Base-by-base conservation (phyloP, 768 basidiomycete species). In the Agrocybe praecox region DNA sequence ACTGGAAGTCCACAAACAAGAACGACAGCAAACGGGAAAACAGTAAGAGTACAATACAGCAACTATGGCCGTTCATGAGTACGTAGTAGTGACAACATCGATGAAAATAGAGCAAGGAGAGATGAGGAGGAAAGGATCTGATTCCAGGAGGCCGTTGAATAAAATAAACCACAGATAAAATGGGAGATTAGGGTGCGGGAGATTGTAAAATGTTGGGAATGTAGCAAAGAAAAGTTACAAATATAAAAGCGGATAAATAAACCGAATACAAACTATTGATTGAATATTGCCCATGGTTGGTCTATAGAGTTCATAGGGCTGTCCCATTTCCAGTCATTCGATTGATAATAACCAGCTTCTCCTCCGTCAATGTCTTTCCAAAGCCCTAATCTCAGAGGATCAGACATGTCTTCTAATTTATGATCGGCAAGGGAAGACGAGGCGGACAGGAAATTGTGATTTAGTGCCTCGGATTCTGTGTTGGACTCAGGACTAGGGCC, bases 401-500 rank as follows among this genome's bases (percentile, higher is more conserved):
- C 83, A 29, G 74, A 64, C 11, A 72, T 68, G 19, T 87, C 84
- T 54, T 88, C 86, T 34, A 71, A 73, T 74, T 85, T 84, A 34
- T 69, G 71, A 63, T 84, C 84, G 52, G 77, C 78, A 1, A 57
- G 52, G 46, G 63, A 62, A n/a, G 60, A 53, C 53, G 67, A 62
- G 32, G 69, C 59, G 44, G 74, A 75, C 52, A 78, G 66, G 44
- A 77, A 70, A 56, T 76, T 68, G 60, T 76, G 76, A 50, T 82
- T 79, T 52, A 74, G 67, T 22, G 73, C 69, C 54, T 87, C 87
- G 26, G 80, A 74, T 63, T 89, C 89, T 9, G 87, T 82, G 33
- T 80, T 83, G 14, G 89, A 91, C 64, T 88, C 87, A 2, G 90
- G 90, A 66, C 89, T 91, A 11, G 83, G 86, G 61, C 90, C 89